Percentiles rank a stretch among this genome's conserved stretches.
phyloP scores from a whole-genome alignment of 2,329 filamentous ascomycete species.

The Colletotrichum sp. region DNA sequence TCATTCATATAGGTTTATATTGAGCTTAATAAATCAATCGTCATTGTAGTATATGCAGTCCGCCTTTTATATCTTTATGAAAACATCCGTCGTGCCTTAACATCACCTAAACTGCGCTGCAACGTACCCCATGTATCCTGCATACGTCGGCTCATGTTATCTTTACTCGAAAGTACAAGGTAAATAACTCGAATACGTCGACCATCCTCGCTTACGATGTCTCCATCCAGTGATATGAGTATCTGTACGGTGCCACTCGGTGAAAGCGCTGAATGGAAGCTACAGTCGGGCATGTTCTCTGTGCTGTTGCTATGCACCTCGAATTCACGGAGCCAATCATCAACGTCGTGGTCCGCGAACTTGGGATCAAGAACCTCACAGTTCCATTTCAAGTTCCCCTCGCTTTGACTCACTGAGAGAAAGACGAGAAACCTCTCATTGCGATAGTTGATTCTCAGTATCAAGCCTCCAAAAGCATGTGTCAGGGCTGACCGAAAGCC shows the following conservation, averaged over 20 bases:
- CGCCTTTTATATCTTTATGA: neutral
- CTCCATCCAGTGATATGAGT: neutral
- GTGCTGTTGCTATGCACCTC: neutral
- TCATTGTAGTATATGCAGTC: fast-evolving
- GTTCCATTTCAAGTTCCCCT: neutral
- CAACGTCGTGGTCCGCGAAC: neutral
- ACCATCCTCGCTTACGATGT: neutral
- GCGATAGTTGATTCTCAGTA: neutral
- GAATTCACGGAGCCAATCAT: neutral
- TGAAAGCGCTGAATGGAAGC: neutral
- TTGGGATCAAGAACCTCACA: neutral
- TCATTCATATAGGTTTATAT: fast-evolving
- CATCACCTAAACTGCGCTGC: neutral
- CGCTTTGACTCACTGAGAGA: neutral
- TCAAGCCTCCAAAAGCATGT: neutral
- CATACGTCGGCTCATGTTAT: neutral
- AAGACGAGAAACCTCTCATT: neutral
- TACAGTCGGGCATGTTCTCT: neutral
- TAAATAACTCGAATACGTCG: slow-evolving; percentile 20
- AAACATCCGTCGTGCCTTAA: neutral
- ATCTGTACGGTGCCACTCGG: neutral
- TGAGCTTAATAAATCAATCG: neutral
- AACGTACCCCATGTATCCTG: neutral
- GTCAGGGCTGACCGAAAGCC: neutral
- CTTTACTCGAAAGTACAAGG: neutral